Percentiles rank a stretch among this genome's conserved stretches.
phyloP scores from a whole-genome alignment of 768 basidiomycete genomes.

The Clitopilus passeckerianus region DNA sequence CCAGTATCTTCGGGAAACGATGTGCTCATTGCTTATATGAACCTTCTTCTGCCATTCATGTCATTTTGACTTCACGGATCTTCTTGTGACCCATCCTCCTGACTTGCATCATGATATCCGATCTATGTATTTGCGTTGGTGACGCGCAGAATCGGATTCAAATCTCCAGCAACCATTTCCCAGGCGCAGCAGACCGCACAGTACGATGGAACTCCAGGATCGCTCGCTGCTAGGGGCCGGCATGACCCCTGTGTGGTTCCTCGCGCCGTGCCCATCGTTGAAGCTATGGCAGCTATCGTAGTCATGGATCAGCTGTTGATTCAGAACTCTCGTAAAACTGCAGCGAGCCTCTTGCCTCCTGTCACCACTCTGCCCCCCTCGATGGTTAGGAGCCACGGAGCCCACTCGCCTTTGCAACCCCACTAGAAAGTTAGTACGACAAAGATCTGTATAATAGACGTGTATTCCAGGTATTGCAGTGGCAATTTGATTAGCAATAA shows the following conservation, averaged over 20 bases:
- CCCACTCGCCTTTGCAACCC: background rate
- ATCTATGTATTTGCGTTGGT: background rate
- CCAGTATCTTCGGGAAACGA: background rate
- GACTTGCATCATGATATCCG: background rate
- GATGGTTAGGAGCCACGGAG: slow-evolving; percentile 48
- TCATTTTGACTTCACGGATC: background rate
- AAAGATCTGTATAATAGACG: background rate
- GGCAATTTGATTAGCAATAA: background rate
- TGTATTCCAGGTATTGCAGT: background rate
- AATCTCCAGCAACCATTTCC: slow-evolving; percentile 97
- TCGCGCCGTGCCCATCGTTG: slow-evolving; percentile 95
- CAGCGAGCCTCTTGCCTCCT: slow-evolving; percentile 75
- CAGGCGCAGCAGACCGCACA: slow-evolving; percentile 86
- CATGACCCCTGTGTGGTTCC: slow-evolving; percentile 99
- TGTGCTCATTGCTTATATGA: background rate
- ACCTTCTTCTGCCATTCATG: background rate
- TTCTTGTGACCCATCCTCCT: background rate
- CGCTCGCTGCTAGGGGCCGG: slow-evolving; percentile 85
- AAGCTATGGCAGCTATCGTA: slow-evolving; percentile 95
- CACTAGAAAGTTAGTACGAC: background rate
- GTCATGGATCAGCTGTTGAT: slow-evolving; percentile 91
- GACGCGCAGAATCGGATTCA: slow-evolving; percentile 79
- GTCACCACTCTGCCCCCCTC: slow-evolving; percentile 88
- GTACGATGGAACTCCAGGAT: slow-evolving; percentile 89
- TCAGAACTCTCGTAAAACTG: slow-evolving; percentile 78